Conservation (phyloP, 805 yeast species). For the Metschnikowia aberdeeniae region DNA sequence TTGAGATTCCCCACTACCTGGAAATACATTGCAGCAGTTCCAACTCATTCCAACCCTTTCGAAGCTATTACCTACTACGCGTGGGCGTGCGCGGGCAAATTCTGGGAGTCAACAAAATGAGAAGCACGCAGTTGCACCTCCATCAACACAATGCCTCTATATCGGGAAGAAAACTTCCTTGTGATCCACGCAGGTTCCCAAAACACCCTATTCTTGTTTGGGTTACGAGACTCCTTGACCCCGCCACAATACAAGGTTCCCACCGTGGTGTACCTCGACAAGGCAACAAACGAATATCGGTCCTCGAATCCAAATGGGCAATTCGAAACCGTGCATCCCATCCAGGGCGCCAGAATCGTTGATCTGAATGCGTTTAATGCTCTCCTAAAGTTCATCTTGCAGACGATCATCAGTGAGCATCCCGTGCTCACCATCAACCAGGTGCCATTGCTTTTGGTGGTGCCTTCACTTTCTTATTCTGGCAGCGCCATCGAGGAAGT, state of each 20-base stretch:
- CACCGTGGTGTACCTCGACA: constrained; percentile 61
- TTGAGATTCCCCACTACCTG: too few relatives aligned
- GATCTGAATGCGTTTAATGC: constrained; percentile 69
- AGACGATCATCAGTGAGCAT: constrained; percentile 33
- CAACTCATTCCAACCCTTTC: too few relatives aligned
- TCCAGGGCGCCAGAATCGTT: constrained; percentile 58
- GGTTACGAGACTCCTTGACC: constrained; percentile 67
- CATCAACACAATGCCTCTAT: constrained; percentile 34
- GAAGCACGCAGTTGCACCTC: not conserved
- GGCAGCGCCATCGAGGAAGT: constrained; percentile 62
- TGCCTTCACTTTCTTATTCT: constrained; percentile 64
- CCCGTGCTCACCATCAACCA: constrained; percentile 52
- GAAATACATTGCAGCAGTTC: too few relatives aligned
- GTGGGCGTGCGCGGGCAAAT: constrained; percentile 3
- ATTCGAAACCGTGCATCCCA: constrained; percentile 53
- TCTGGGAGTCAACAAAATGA: constrained; percentile 1
- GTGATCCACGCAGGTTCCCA: constrained; percentile 79
- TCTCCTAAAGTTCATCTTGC: constrained; percentile 45
- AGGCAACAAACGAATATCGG: constrained; percentile 33
- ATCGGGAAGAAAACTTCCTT: constrained; percentile 41
- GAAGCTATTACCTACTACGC: not conserved
- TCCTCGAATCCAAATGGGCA: constrained; percentile 26
- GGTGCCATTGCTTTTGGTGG: constrained; percentile 66
- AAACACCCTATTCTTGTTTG: constrained; percentile 72
- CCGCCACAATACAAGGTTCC: constrained; percentile 78